Percentiles rank a stretch among this genome's conserved stretches.
These are phyloP conservation scores for Falciphora oryzae DNA, from an alignment of 2,329 filamentous ascomycete genomes.

Conservation along the genomic window DNA sequence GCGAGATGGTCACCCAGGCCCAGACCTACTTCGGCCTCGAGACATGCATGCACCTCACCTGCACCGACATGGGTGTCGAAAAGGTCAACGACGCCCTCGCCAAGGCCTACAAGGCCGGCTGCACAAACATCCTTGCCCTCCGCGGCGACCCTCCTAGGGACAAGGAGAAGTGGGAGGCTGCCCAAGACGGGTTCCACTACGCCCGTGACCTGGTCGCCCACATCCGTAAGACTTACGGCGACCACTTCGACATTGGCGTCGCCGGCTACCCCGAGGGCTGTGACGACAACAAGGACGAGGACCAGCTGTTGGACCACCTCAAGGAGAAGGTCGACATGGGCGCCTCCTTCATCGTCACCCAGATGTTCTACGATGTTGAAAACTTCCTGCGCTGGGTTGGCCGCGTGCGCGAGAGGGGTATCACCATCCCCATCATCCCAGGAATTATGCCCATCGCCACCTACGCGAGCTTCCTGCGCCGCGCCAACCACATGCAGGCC, in stretches of 20 bases:
- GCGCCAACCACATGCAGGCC: conserved; percentile 88
- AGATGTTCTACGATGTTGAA: conserved; percentile 99
- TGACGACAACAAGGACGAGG: conserved; percentile 86
- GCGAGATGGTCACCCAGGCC: conserved; percentile 94
- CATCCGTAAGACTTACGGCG: conserved; percentile 71
- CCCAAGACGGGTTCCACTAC: conserved; percentile 83
- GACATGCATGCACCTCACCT: conserved; percentile 98
- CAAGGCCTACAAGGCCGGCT: conserved; percentile 88
- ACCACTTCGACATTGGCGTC: conserved; percentile 96
- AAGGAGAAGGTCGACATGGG: conserved; percentile 97
- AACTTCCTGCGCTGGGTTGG: conserved; percentile 89
- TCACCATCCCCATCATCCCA: conserved; percentile 65
- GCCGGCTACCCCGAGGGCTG: conserved; percentile 94
- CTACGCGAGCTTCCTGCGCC: conserved; percentile 84
- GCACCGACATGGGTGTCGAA: conserved; percentile 92
- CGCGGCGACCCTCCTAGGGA: conserved; percentile 91
- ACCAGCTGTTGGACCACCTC: conserved; percentile 79
- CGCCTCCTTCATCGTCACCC: conserved; percentile 89
- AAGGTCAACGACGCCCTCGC: conserved; percentile 86
- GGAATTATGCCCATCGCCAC: conserved; percentile 96
- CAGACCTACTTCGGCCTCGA: conserved; percentile 94
- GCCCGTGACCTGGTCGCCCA: conserved; percentile 79
- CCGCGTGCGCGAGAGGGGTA: conserved; percentile 79
- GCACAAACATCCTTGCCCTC: conserved; percentile 93
- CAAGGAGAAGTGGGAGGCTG: conserved; percentile 86